These are phyloP conservation scores for Entomortierella parvispora DNA, from an alignment of 192 early-diverging fungal genomes.

Conservation along the genomic window DNA sequence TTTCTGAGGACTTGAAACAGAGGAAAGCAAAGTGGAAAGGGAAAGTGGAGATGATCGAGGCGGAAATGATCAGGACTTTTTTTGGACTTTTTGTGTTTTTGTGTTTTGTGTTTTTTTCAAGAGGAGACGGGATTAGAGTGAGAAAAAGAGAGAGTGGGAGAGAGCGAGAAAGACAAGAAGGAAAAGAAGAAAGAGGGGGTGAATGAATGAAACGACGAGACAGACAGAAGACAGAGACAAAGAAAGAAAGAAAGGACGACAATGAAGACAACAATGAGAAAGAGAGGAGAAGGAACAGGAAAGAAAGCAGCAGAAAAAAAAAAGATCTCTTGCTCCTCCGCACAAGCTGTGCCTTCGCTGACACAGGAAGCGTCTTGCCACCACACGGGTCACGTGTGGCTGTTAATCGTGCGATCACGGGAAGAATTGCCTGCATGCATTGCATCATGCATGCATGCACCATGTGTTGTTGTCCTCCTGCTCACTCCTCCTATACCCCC, in stretches of 20 bases:
- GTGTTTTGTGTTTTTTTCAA: constrained; percentile 7
- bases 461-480: background rate
- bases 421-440: too few relatives aligned
- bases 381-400: background rate
- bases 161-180: constrained; percentile 2
- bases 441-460: too few relatives aligned
- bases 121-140: too few relatives aligned
- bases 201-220: background rate
- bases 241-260: background rate
- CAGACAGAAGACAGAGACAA: background rate
- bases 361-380: constrained; percentile 9
- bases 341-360: too few relatives aligned
- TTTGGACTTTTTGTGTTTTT: background rate
- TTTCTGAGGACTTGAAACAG: background rate
- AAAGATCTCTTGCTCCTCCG: too few relatives aligned
- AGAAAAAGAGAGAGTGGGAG: background rate
- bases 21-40: background rate
- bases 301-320: constrained; percentile 4
- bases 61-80: background rate
- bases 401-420: too few relatives aligned
- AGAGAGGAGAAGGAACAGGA: constrained; percentile 4
- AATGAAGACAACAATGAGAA: background rate
- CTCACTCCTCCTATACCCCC: too few relatives aligned
- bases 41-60: background rate
- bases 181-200: background rate